Percentiles rank a stretch among this genome's conserved stretches.
Conservation (phyloP, 164 flowering plant species). For the Berberis thunbergii region DNA sequence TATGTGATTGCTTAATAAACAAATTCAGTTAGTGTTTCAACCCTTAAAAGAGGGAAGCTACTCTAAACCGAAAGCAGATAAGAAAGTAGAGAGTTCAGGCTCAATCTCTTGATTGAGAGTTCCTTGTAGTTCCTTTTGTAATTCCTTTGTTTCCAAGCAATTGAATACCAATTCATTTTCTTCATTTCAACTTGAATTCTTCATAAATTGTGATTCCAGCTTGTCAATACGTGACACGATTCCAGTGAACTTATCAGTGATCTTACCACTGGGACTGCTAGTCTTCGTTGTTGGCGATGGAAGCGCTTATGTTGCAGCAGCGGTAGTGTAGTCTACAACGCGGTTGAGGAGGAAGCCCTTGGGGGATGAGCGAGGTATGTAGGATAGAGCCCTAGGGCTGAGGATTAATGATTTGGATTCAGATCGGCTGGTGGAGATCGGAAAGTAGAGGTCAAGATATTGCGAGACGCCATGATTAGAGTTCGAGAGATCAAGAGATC, state of each 20-base stretch:
- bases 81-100: too few species aligned
- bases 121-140: too few species aligned
- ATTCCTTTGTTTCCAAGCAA: too few species aligned
- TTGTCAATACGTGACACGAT: constrained; percentile 1
- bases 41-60: too few species aligned
- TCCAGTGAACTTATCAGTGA: constrained; percentile 40
- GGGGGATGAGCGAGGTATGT: constrained; percentile 22
- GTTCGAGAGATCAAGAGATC: background rate
- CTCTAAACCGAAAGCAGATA: too few species aligned
- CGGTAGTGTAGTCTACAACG: constrained; percentile 20
- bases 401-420: constrained; percentile 14
- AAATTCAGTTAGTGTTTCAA: too few species aligned
- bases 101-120: too few species aligned
- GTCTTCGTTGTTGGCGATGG: constrained; percentile 2
- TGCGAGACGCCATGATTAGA: constrained; percentile 34
- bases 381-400: constrained; percentile 13
- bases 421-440: constrained; percentile 16
- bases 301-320: constrained; percentile 43
- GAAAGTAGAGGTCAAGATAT: constrained; percentile 21
- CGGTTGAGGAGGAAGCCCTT: constrained; percentile 15
- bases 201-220: too few species aligned
- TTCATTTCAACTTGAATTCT: too few species aligned
- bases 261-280: constrained; percentile 20
- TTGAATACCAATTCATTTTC: too few species aligned
- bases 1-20: too few species aligned